Evolutionary conservation across 2,329 filamentous ascomycete species (phyloP), one percentile per base, ranked within the genome.

Genomic region (Calonectria hawksworthii): DNA sequence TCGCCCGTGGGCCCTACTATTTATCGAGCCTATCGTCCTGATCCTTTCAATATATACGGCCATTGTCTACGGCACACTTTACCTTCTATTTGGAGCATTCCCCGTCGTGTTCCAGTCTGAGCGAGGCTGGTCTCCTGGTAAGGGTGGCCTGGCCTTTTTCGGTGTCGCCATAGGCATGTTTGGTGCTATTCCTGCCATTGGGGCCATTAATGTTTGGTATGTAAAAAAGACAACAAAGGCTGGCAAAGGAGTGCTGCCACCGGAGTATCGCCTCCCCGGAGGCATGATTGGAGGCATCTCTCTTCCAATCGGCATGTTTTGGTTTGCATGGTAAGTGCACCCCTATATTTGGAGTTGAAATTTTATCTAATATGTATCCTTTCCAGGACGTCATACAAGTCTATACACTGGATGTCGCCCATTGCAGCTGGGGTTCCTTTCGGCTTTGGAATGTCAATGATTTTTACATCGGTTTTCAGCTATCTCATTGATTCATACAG

Each of bases 401-500:
- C 70, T 3, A 85, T 93, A 3, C 91, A 92, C 81, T 93, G 89
- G 88, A 86, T 89, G 64, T 89, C 93, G 76, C 83, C 86, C 13
- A 84, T 87, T n/a, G 79, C 86, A 13, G 85, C 83, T 9, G 85
- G 87, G 2, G 82, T 84, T 1, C 86, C 89, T 51, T 88, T 93
- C 72, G 92, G 93, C 65, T 82, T 88, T 75, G 92, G 89, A 9
- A 83, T 90, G 70, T 90, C 93, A 0, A 85, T 93, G 30, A 91
- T 95, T 26, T 95, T 94, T 85, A 84, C 94, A 14, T 87, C 88
- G 2, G 85, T 92, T 50, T 89, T 92, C 81, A 93, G 91, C 83
- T 94, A 94, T 83, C 88, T 94, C 16, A 91, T 94, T 76, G 93
- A 94, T 80, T 85, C 91, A 2, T 92, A 95, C 83, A 92, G 93